Conservation (phyloP, 352 stramenopile species). For the Phytopythium mirpurense region DNA sequence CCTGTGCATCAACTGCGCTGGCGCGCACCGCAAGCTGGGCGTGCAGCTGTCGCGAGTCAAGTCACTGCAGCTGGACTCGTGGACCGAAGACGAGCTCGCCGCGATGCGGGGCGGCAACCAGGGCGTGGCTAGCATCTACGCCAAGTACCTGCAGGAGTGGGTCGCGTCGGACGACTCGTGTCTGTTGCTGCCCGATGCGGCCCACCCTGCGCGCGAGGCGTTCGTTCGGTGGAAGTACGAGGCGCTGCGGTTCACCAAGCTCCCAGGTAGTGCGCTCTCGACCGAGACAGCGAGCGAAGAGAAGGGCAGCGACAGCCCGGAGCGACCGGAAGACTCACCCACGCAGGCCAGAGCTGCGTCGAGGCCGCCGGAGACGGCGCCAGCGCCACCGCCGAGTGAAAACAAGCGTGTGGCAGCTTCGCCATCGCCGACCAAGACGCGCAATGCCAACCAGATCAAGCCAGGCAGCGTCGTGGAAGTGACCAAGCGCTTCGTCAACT, state of each 20-base stretch:
- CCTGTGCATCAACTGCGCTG: constrained; percentile 95
- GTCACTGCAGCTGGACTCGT: constrained; percentile 74
- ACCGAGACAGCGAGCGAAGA: constrained; percentile 18
- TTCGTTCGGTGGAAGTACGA: constrained; percentile 73
- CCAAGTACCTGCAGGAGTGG: constrained; percentile 55
- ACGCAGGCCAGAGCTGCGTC: neutral
- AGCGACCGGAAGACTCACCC: constrained; percentile 34
- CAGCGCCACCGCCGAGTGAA: constrained; percentile 9
- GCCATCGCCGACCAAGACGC: constrained; percentile 10
- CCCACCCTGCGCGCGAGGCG: constrained; percentile 24
- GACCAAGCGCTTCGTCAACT: constrained; percentile 77
- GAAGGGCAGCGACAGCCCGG: constrained; percentile 50
- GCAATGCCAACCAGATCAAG: constrained; percentile 31
- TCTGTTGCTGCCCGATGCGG: constrained; percentile 33
- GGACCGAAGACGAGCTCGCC: constrained; percentile 63
- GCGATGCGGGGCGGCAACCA: constrained; percentile 79
- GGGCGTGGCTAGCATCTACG: constrained; percentile 47
- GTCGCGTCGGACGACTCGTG: constrained; percentile 30
- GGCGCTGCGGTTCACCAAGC: constrained; percentile 52
- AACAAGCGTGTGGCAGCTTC: constrained; percentile 34
- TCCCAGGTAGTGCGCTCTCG: constrained; percentile 14
- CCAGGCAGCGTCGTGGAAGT: constrained; percentile 63
- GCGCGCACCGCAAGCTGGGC: constrained; percentile 92
- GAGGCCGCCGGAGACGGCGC: constrained; percentile 6
- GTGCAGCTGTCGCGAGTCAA: constrained; percentile 92